These are phyloP conservation scores for Endothia cerciana DNA, from an alignment of 2,329 filamentous ascomycete genomes.

Conservation along the genomic window DNA sequence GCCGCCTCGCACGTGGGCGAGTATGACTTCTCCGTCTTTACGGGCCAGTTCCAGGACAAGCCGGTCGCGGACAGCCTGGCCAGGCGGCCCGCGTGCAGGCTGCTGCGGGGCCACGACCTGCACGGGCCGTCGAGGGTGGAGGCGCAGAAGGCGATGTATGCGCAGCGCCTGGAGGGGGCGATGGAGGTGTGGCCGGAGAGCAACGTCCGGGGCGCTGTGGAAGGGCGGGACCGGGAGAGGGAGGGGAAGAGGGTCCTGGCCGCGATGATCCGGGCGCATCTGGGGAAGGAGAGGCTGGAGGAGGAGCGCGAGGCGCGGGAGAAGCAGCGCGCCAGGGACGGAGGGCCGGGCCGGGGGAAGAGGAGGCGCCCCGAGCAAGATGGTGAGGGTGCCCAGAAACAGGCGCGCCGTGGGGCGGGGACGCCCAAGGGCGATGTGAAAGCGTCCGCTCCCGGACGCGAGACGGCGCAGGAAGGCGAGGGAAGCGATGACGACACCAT, in stretches of 20 bases:
- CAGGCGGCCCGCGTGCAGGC: not conserved
- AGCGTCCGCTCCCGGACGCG: not conserved
- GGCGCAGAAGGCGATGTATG: slow-evolving; percentile 4
- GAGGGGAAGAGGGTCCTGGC: not conserved
- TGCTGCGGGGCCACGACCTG: not conserved
- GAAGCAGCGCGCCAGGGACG: not conserved
- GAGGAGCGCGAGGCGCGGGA: slow-evolving; percentile 5
- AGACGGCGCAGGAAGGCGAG: not conserved
- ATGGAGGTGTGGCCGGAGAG: not conserved
- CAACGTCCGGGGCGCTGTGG: slow-evolving; percentile 6
- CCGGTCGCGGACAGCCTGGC: not conserved
- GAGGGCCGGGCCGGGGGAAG: too few relatives aligned
- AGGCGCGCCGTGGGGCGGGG: not conserved
- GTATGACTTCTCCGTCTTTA: not conserved
- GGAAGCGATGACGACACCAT: not conserved
- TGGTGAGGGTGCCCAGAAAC: not conserved
- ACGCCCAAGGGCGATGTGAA: not conserved
- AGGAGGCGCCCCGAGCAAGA: not conserved
- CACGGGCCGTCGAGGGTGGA: not conserved
- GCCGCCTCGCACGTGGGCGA: not conserved
- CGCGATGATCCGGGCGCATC: not conserved
- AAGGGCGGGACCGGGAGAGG: not conserved
- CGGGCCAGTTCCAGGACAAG: not conserved
- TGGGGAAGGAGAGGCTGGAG: not conserved
- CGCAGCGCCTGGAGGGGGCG: not conserved